Percentiles rank a stretch among this genome's conserved stretches.
These are phyloP conservation scores for Trichoderma sp. DNA, from an alignment of 2,329 filamentous ascomycete genomes.

Conservation along the genomic window DNA sequence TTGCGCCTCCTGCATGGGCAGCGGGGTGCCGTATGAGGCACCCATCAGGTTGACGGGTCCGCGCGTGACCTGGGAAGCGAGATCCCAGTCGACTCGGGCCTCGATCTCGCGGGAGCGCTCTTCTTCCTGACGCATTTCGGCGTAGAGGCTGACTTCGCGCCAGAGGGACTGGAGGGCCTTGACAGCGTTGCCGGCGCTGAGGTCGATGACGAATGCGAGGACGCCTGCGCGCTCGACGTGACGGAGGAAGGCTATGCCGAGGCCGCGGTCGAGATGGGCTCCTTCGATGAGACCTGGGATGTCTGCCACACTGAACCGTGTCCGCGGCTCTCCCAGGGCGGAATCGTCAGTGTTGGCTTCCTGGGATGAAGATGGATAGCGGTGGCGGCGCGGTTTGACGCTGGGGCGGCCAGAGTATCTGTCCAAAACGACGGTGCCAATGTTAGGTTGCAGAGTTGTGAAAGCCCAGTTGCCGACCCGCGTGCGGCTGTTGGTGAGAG, in stretches of 20 bases:
- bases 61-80: conserved; percentile 45
- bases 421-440: conserved; percentile 92
- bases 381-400: conserved; percentile 39
- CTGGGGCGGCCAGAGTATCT: conserved; percentile 74
- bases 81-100: conserved; percentile 55
- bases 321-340: conserved; percentile 55
- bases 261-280: conserved; percentile 85
- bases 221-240: conserved; percentile 94
- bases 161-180: conserved; percentile 77
- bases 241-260: conserved; percentile 87
- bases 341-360: conserved; percentile 40
- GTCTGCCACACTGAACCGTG: conserved; percentile 88
- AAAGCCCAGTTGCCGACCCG: conserved; percentile 95
- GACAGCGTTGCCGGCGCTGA: conserved; percentile 76
- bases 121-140: conserved; percentile 70
- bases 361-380: conserved; percentile 37
- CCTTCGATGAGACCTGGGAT: conserved; percentile 92
- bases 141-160: conserved; percentile 87
- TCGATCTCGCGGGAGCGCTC: conserved; percentile 64
- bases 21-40: conserved; percentile 22
- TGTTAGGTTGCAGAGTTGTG: conserved; percentile 91
- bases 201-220: conserved; percentile 89
- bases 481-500: conserved; percentile 83
- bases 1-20: conserved; percentile 15
- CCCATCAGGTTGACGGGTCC: conserved; percentile 29